Evolutionary conservation across 78 protist genomes (phyloP), one percentile per base, ranked within the genome.

Genomic region (slime mould (Dictyostelium discoideum)): DNA sequence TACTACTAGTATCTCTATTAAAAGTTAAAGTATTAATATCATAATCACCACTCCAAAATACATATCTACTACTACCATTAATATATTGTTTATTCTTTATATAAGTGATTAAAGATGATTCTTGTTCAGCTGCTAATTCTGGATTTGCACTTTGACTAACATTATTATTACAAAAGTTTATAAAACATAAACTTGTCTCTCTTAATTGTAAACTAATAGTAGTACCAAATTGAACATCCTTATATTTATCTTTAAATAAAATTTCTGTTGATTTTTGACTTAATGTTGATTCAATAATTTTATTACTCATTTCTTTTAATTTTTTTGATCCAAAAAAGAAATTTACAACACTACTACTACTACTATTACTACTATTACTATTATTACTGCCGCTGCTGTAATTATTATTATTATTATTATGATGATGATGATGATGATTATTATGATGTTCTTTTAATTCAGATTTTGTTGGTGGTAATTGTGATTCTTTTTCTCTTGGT

Each of bases 161-260:
- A 54, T 87, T 57, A 40, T 87, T 87, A 32, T 85, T 85, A 63
- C 93, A 87, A 40, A 74, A 87, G 18, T 87, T 87, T 0, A 78
- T 48, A 57, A 90, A 90, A 32, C 87, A 82, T 39, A 90, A 37
- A 44, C 84, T 67, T 5, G 95, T 90, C 50, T 90, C 95, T 18
- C 88, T 24, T 6, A 90, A 16, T 48, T 90, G 88, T 44, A 90
- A 82, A 18, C 83, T 81, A 14, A 90, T 90, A 4, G 73, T 48
- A 3, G 95, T 90, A 48, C 95, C 95, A 90, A 48, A 90, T 13
- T 77, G 87, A n/a, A 60, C 74, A 63, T 90, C 95, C 16, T 90
- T 90, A 44, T 60, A 57, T 50, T 82, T 90, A 79, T 90, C 87
- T 42, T 78, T 86, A 40, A 74, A 86, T 29, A 86, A 37, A 16